phyloP scores from a whole-genome alignment of 2,329 filamentous ascomycete species.

The Nemania sp. region DNA sequence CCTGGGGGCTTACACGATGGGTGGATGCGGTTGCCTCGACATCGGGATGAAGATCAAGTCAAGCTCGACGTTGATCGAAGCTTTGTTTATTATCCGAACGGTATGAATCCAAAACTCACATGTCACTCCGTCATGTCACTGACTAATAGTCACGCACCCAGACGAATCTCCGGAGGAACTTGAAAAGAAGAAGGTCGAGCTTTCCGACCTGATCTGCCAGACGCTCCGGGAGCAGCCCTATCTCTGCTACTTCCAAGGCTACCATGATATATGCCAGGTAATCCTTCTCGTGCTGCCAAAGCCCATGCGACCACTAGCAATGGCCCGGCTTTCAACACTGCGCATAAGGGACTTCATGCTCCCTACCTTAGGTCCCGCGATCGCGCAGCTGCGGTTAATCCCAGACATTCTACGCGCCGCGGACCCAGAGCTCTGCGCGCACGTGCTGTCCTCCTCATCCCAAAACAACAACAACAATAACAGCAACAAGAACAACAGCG shows the following conservation, averaged over 20 bases:
- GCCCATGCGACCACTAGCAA: slow-evolving; percentile 60
- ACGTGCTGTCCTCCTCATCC: too few species aligned
- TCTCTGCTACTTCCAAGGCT: slow-evolving; percentile 96
- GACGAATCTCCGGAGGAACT: slow-evolving; percentile 72
- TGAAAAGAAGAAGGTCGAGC: slow-evolving; percentile 69
- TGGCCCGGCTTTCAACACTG: slow-evolving; percentile 82
- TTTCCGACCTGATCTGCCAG: slow-evolving; percentile 78
- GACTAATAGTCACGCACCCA: slow-evolving; percentile 38
- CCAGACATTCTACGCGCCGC: slow-evolving; percentile 76
- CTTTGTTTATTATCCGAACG: slow-evolving; percentile 93
- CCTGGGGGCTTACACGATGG: slow-evolving; percentile 31
- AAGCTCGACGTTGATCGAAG: slow-evolving; percentile 89
- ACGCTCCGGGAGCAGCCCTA: slow-evolving; percentile 80
- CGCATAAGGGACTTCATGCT: slow-evolving; percentile 98
- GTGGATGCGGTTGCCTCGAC: slow-evolving; percentile 70
- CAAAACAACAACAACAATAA: too few species aligned
- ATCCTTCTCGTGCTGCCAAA: slow-evolving; percentile 81
- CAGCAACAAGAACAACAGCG: too few species aligned
- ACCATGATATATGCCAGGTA: slow-evolving; percentile 97
- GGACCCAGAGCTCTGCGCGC: slow-evolving; percentile 71
- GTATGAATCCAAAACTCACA: slow-evolving; percentile 51
- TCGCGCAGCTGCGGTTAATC: slow-evolving; percentile 84
- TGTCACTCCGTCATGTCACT: neutral
- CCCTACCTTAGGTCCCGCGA: slow-evolving; percentile 77
- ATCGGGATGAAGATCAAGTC: slow-evolving; percentile 89